Base-by-base conservation (phyloP, 2,329 filamentous ascomycete genomes). In the Sarocladiaceae sp. region DNA sequence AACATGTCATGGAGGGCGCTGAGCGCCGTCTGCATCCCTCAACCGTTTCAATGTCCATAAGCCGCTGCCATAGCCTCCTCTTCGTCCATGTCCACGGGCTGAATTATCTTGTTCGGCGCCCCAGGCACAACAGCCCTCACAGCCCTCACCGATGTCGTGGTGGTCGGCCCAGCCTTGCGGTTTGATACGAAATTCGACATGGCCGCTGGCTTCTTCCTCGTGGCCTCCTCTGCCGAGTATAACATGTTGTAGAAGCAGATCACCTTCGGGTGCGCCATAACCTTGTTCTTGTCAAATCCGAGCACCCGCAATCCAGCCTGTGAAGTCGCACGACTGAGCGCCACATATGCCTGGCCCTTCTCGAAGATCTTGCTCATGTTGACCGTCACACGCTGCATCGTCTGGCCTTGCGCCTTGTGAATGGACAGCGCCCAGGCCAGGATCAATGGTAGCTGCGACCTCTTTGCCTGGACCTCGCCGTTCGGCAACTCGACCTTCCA, bases 401-500 rank as follows among this genome's bases (percentile, higher is more conserved):
- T 97, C 62, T 97, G 91, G 2, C 91, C 91, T 61, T 97, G 91
- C 1, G 93, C 93, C 66, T 98, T 98, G 70, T 98, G 93, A 48
- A 98, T 98, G 1, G 89, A 95, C 16, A 98, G 68, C 2, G 93
- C 93, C 93, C 93, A 98, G 0, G 93, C 93, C 23, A 98, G 73
- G 50, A 98, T 97, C 42, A 98, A 73, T 1, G 93, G 93, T 2
- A 91, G 64, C 55, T 91, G 87, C 35, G 76, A 76, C 31, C 93
- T 85, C 48, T 88, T 87, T 2, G 93, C 93, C 62, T 95, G 89
- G 1, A 97, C 75, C 60, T 97, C 90, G 37, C 93, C 93, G 45
- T 86, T 95, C 2, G 93, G 93, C n/a, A 95, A 74, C 59, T 98
- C 94, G 20, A 95, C 86, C 63, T 96, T 98, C 93, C 93, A 98